Base-by-base conservation (phyloP, 331 rosid species). In the Rhamnella rubrinervis region DNA sequence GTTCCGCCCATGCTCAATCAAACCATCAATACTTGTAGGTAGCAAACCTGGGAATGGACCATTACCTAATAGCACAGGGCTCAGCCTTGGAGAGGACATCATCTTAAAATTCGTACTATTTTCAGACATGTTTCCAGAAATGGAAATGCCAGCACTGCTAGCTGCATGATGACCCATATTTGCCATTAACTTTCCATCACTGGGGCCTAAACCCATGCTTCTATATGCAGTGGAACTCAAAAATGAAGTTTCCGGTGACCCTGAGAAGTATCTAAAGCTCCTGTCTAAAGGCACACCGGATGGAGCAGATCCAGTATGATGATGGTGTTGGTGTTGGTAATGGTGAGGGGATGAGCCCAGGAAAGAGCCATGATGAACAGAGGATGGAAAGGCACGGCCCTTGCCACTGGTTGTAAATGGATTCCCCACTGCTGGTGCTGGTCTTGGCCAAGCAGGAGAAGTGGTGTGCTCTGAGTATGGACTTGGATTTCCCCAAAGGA, bases 251-350 rank as follows among this genome's bases (percentile, higher is more conserved):
- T 91, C 97, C 4, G 87, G 79, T 19, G 92, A 91, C 81, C 83
- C 90, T 0, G 90, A 84, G 65, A 75, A 78, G 80, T 82, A 88
- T 65, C 88, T 88, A 7, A 86, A 86, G 73, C 79, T 86, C 78
- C 95, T 88, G 74, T 88, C 88, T 60, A 86, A 76, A 26, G 90
- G 92, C 78, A 84, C 81, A 55, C 89, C 92, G 18, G 92, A 83
- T 39, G 97, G 97, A 55, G 97, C 97, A 74, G 97, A 91, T 67
- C 97, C 95, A 65, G 86, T 89, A 65, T 86, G 90, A 78, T 85
- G 87, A 59, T 75, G 82, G 65, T 79, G 84, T 68, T 79, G 80
- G 67, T 81, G 88, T 52, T 52, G 57, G 17, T 16, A 52, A 16
- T 52, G 57, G 20, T 19, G 20, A 52, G 11, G 49, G 73, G 95